Conservation (phyloP, 768 basidiomycete genomes). For the Lactarius akahatsu region DNA sequence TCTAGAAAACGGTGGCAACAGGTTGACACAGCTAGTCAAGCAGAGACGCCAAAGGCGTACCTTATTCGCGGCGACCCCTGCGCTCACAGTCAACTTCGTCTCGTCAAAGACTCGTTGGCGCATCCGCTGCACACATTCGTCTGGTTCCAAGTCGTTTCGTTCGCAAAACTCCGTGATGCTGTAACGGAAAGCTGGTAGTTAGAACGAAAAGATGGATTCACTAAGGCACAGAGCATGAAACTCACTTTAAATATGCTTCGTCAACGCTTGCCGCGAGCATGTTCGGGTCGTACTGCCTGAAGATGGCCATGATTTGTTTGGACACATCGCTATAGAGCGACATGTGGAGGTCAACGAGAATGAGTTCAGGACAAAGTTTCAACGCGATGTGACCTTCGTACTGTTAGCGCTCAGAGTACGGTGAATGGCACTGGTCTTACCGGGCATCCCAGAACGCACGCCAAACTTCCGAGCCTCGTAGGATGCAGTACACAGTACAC, state of each 20-base stretch:
- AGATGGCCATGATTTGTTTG: conserved; percentile 62
- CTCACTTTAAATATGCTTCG: conserved; percentile 89
- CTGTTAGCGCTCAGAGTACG: neutral
- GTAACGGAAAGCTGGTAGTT: neutral
- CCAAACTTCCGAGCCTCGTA: conserved; percentile 92
- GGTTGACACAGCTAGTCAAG: conserved; percentile 2
- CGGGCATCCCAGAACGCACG: conserved; percentile 94
- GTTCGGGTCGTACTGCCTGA: conserved; percentile 69
- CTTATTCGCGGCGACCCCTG: conserved; percentile 94
- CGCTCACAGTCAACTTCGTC: conserved; percentile 87
- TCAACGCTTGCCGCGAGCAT: conserved; percentile 81
- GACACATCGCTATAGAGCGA: conserved; percentile 70
- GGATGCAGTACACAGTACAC: conserved; percentile 85
- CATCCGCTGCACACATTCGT: conserved; percentile 78
- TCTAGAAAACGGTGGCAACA: conserved; percentile 42
- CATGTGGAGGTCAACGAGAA: conserved; percentile 60
- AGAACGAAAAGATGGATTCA: neutral
- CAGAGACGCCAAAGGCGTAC: conserved; percentile 43
- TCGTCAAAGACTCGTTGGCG: conserved; percentile 68
- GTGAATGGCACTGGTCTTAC: conserved; percentile 40
- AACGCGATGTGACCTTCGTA: conserved; percentile 80
- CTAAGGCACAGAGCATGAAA: conserved; percentile 14
- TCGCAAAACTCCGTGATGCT: conserved; percentile 85
- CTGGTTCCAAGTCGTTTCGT: conserved; percentile 58
- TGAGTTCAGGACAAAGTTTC: conserved; percentile 89